Percentiles rank a stretch among this genome's conserved stretches.
Conservation (phyloP, 1,284 basidiomycete genomes). For the Psilocybe mexicana region DNA sequence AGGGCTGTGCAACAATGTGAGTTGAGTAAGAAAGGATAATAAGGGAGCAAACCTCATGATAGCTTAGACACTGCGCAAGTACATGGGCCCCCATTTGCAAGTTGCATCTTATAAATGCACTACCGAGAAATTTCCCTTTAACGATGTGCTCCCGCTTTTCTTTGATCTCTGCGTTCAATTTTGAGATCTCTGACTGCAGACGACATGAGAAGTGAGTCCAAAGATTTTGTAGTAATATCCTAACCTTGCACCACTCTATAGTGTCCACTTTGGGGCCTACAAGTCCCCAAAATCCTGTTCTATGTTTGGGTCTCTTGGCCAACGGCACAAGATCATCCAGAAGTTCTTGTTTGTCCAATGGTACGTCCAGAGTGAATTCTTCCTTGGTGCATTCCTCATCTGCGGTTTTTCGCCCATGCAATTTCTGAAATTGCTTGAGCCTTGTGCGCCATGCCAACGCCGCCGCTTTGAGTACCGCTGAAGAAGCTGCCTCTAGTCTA, state of each 20-base stretch:
- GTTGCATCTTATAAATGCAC: slow-evolving; percentile 79
- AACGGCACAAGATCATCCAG: slow-evolving; percentile 57
- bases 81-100: slow-evolving; percentile 79
- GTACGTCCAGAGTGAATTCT: slow-evolving; percentile 18
- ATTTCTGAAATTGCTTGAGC: slow-evolving; percentile 31
- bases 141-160: slow-evolving; percentile 44
- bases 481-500: slow-evolving; percentile 67
- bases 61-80: slow-evolving; percentile 59
- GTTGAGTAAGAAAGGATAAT: neutral
- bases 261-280: slow-evolving; percentile 74
- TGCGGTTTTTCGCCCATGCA: slow-evolving; percentile 26
- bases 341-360: slow-evolving; percentile 31
- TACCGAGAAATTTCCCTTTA: slow-evolving; percentile 59
- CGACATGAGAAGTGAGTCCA: neutral
- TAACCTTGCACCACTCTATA: slow-evolving; percentile 66
- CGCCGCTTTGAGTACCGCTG: slow-evolving; percentile 57
- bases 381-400: slow-evolving; percentile 31
- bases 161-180: slow-evolving; percentile 49
- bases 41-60: slow-evolving; percentile 45
- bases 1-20: slow-evolving; percentile 32
- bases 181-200: slow-evolving; percentile 48
- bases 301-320: slow-evolving; percentile 58
- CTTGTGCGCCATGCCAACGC: slow-evolving; percentile 39
- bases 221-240: slow-evolving; percentile 7
- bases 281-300: slow-evolving; percentile 56